phyloP scores from a whole-genome alignment of 2,329 filamentous ascomycete species.

The Ustulina deusta region DNA sequence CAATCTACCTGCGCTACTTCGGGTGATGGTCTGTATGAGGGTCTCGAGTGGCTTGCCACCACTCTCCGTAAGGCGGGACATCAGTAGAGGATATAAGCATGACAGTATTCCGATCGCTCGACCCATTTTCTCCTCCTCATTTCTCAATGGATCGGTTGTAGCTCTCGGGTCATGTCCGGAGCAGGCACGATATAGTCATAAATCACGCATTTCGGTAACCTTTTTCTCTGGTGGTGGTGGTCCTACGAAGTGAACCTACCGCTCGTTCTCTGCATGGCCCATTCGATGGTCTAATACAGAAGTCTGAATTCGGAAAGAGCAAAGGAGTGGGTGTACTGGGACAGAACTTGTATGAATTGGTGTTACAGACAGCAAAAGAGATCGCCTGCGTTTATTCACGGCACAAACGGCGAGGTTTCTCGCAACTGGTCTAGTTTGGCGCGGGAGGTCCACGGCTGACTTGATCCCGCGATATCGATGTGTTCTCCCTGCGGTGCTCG shows the following conservation, averaged over 20 bases:
- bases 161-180: slow-evolving; percentile 66
- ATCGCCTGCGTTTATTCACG: slow-evolving; percentile 45
- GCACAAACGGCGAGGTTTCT: slow-evolving; percentile 41
- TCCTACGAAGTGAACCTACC: slow-evolving; percentile 46
- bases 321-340: slow-evolving; percentile 53
- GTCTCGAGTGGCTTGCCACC: slow-evolving; percentile 92
- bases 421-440: slow-evolving; percentile 42
- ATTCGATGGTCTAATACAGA: slow-evolving; percentile 44
- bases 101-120: slow-evolving; percentile 55
- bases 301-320: slow-evolving; percentile 52
- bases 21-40: slow-evolving; percentile 99
- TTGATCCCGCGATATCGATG: slow-evolving; percentile 39
- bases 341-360: slow-evolving; percentile 55
- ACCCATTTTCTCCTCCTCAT: slow-evolving; percentile 57
- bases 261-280: slow-evolving; percentile 41
- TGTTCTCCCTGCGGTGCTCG: slow-evolving; percentile 44
- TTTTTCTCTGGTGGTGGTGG: slow-evolving; percentile 45
- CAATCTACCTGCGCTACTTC: slow-evolving; percentile 99
- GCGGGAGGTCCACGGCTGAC: slow-evolving; percentile 35
- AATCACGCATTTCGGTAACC: slow-evolving; percentile 54
- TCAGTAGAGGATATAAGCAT: slow-evolving; percentile 63
- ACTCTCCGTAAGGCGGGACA: slow-evolving; percentile 81
- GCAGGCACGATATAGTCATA: slow-evolving; percentile 67
- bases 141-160: slow-evolving; percentile 68
- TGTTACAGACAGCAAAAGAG: slow-evolving; percentile 51